A percentile compares a stretch with the other conserved stretches of the same genome.
Conservation (phyloP, 148 eudicot genomes). For the Silene latifolia region DNA sequence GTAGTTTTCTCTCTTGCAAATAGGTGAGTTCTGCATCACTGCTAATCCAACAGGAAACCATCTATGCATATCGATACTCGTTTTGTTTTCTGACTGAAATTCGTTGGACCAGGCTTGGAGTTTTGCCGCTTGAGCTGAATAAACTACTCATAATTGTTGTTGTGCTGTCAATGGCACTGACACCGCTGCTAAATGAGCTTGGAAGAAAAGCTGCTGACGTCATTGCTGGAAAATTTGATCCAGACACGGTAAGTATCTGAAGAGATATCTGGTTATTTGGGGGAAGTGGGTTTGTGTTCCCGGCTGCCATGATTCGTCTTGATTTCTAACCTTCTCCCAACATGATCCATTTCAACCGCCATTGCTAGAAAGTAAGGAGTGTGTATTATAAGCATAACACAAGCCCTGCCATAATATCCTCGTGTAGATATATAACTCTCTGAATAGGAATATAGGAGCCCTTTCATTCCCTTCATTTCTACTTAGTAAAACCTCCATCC, state of each 20-base stretch:
- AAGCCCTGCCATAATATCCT: not conserved
- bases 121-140: constrained; percentile 92
- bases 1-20: constrained; percentile 96
- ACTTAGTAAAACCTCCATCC: too few relatives aligned
- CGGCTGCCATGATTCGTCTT: too few relatives aligned
- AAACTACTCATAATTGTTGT: constrained; percentile 96
- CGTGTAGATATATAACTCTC: too few relatives aligned
- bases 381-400: not conserved
- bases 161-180: constrained; percentile 93
- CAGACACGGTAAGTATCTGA: constrained; percentile 47
- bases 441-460: too few relatives aligned
- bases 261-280: not conserved
- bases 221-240: constrained; percentile 62
- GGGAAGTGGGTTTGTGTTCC: too few relatives aligned
- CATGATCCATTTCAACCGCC: too few relatives aligned
- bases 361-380: not conserved
- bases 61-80: constrained; percentile 7
- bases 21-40: constrained; percentile 37
- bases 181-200: constrained; percentile 85
- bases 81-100: constrained; percentile 14
- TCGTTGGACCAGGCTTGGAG: constrained; percentile 75
- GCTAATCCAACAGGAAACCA: not conserved
- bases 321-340: too few relatives aligned
- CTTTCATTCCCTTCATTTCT: too few relatives aligned
- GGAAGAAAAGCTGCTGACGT: constrained; percentile 81